Evolutionary conservation across 352 stramenopile species (phyloP), one percentile per base, ranked within the genome.

Genomic region (Pilasporangium apinafurcum): DNA sequence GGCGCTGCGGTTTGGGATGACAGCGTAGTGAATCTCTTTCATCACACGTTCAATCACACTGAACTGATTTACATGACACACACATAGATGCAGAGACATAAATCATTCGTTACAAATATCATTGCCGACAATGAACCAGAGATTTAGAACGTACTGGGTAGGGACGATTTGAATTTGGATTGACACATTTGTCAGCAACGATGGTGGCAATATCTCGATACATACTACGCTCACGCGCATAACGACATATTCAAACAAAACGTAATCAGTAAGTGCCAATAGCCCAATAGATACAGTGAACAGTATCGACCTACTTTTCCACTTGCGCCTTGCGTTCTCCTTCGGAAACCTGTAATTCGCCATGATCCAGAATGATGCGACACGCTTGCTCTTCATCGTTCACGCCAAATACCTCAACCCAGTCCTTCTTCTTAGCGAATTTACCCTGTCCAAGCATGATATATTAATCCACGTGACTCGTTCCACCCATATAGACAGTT

Each of bases 161-260:
- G 16, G 96, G 96, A 2, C 92, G 72, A 34, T 98, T 95, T 32
- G 86, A 98, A 8, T 69, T 69, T 1, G 96, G 92, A 64, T 99
- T 98, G 20, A 99, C 90, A 54, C 94, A 98, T 57, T 98, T 98
- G 59, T 98, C 86, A 0, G 86, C 83, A 3, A 99, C 84, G 58
- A 99, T 98, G 30, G 85, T 98, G 0, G 96, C 91, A 35, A 99
- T 95, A 65, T 99, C 95, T 14, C 85, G 73, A 37, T 95, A 92
- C 34, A 92, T 95, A 37, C 86, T 97, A n/a, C n/a, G n/a, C n/a
- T n/a, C n/a, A n/a, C n/a, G 51, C 25, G 27, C 26, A 51, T 14
- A 45, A 10, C 14, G 54, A 50, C 32, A 29, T 7, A 44, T 32
- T 8, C 39, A 21, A 25, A 43, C 30, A 41, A 6, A 40, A 13